Evolutionary conservation across 331 rosid species (phyloP).

Genomic region (Quercus tomentella): DNA sequence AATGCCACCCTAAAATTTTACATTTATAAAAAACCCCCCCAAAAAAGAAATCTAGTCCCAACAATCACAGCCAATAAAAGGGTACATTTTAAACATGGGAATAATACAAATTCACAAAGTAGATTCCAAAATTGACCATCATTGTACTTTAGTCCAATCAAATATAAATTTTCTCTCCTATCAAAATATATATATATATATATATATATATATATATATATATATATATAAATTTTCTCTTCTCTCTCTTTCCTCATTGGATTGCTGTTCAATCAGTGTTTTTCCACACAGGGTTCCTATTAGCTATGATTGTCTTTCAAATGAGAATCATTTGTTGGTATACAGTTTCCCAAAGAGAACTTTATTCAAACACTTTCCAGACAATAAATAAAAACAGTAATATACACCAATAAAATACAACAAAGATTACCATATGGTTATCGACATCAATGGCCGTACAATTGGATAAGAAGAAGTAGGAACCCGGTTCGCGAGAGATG

Average conservation of each 20-base stretch:
- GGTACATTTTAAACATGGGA: background rate
- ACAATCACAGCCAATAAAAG: background rate
- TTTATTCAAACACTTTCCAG: background rate
- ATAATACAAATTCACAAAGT: background rate
- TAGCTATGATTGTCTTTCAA: no score
- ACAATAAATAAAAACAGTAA: background rate
- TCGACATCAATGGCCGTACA: conserved; percentile 52
- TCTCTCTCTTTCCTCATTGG: background rate
- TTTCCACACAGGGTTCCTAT: background rate
- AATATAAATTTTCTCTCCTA: background rate
- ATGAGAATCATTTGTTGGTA: no score
- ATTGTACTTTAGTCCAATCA: background rate
- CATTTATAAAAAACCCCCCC: background rate
- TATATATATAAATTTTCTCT: background rate
- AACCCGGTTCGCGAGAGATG: conserved; percentile 79
- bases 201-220: no score
- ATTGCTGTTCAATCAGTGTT: background rate
- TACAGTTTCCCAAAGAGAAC: background rate
- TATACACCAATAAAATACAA: no score
- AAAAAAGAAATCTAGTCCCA: background rate
- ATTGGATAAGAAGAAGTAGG: conserved; percentile 88
- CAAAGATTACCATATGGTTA: conserved; percentile 41
- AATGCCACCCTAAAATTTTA: background rate
- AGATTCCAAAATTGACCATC: background rate
- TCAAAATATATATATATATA: no score